Evolutionary conservation across 1,284 basidiomycete genomes (phyloP).

Genomic region (Pseudomicrostroma phylloplanum): DNA sequence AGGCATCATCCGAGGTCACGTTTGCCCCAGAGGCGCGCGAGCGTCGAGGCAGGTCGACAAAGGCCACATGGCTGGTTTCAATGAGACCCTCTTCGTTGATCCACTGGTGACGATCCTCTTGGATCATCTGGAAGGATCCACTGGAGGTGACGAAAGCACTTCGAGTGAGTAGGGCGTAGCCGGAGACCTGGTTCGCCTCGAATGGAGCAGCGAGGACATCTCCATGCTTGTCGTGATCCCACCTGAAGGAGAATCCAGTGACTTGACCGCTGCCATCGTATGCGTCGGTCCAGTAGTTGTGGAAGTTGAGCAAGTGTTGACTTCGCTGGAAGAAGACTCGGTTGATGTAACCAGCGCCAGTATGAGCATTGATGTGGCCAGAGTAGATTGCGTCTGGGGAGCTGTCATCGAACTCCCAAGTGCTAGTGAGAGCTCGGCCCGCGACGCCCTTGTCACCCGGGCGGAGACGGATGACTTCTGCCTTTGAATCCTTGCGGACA

Average conservation of each 20-base stretch:
- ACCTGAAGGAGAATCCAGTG: conserved; percentile 64
- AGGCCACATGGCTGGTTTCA: conserved; percentile 52
- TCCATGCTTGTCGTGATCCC: conserved; percentile 67
- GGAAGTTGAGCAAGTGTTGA: conserved; percentile 53
- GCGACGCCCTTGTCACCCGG: conserved; percentile 18
- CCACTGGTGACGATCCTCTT: conserved; percentile 65
- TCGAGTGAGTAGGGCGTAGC: conserved; percentile 55
- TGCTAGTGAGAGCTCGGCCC: conserved; percentile 19
- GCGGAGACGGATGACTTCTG: conserved; percentile 34
- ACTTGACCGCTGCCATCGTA: conserved; percentile 58
- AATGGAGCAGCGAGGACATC: conserved; percentile 57
- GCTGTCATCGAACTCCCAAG: conserved; percentile 47
- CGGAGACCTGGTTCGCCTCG: conserved; percentile 56
- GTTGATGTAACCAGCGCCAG: conserved; percentile 62
- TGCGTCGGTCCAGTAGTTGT: conserved; percentile 61
- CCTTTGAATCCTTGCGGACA: conserved; percentile 26
- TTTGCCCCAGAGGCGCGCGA: background rate
- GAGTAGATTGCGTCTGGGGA: conserved; percentile 46
- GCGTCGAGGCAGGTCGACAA: conserved; percentile 67
- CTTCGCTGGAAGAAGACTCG: conserved; percentile 60
- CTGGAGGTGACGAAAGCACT: conserved; percentile 67
- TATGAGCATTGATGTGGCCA: conserved; percentile 58
- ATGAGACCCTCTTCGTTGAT: conserved; percentile 74
- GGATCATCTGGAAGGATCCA: conserved; percentile 72
- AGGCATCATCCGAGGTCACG: conserved; percentile 1